These are phyloP conservation scores for Oidiodendron maius DNA, from an alignment of 495 filamentous ascomycete genomes.

Conservation along the genomic window DNA sequence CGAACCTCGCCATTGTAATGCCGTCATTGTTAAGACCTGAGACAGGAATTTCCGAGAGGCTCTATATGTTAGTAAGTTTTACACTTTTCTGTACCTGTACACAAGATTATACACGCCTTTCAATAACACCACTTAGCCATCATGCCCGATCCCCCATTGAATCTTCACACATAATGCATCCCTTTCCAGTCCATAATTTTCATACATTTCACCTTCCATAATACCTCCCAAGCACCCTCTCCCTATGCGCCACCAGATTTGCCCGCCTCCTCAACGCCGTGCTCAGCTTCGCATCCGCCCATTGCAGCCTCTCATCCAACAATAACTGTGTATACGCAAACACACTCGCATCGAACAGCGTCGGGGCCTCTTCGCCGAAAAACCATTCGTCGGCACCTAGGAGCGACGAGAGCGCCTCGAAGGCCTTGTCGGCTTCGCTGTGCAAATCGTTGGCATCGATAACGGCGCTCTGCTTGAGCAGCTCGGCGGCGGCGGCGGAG, in stretches of 20 bases:
- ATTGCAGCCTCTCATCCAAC: constrained; percentile 32
- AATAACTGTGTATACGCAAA: constrained; percentile 90
- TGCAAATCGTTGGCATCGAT: constrained; percentile 62
- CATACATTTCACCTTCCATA: too few species aligned
- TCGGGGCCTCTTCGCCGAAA: constrained; percentile 56
- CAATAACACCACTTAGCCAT: too few species aligned
- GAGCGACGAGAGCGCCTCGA: constrained; percentile 66
- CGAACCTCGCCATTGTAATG: too few species aligned
- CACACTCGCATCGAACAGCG: constrained; percentile 77
- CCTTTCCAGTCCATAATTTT: too few species aligned
- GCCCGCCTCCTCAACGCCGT: constrained; percentile 18
- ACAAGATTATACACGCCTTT: too few species aligned
- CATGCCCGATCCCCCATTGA: too few species aligned
- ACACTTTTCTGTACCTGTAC: too few species aligned
- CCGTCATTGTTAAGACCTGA: too few species aligned
- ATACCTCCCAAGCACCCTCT: constrained; percentile 23
- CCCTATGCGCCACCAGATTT: constrained; percentile 21
- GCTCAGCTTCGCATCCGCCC: constrained; percentile 22
- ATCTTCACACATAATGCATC: too few species aligned
- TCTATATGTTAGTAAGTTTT: too few species aligned
- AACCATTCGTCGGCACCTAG: constrained; percentile 63
- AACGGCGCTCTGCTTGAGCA: constrained; percentile 54
- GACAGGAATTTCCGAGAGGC: too few species aligned
- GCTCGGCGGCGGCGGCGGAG: constrained; percentile 63
- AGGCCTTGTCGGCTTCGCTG: constrained; percentile 61